A percentile compares a stretch with the other conserved stretches of the same genome.
Evolutionary conservation across 441 rosid genomes (phyloP).

Genomic region (Euphorbia celastroides): DNA sequence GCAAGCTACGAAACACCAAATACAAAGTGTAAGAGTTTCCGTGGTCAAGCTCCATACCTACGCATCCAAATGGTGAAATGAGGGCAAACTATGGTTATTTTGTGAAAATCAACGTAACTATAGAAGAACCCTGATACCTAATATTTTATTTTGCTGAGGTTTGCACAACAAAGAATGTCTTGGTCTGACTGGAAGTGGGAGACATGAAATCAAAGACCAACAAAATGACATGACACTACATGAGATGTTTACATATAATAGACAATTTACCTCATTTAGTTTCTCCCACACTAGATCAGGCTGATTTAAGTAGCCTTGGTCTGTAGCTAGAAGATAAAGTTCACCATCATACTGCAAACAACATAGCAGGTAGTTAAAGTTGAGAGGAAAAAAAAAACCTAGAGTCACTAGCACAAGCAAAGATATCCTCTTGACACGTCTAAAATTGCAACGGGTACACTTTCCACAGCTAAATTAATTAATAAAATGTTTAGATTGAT

Average conservation of each 20-base stretch:
- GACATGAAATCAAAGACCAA: neutral
- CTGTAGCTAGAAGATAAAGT: constrained; percentile 99
- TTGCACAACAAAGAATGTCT: neutral
- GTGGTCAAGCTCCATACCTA: too few relatives aligned
- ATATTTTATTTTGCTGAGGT: neutral
- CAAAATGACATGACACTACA: neutral
- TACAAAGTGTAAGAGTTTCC: too few relatives aligned
- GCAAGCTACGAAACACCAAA: too few relatives aligned
- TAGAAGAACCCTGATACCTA: neutral
- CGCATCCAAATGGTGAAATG: too few relatives aligned
- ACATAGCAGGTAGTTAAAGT: constrained; percentile 9
- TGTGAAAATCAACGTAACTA: neutral
- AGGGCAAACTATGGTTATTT: too few relatives aligned
- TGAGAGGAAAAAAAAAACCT: neutral
- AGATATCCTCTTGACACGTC: neutral
- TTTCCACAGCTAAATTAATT: neutral
- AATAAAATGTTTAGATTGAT: neutral
- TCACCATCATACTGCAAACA: constrained; percentile 80
- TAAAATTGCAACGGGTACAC: neutral
- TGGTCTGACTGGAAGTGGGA: neutral
- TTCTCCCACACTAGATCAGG: constrained; percentile 98
- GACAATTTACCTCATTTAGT: constrained; percentile 73
- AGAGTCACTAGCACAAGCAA: neutral
- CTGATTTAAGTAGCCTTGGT: constrained; percentile 93
- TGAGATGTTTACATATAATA: constrained; percentile 2